phyloP scores from a whole-genome alignment of 345 rosid species.

The Triadica sebifera region DNA sequence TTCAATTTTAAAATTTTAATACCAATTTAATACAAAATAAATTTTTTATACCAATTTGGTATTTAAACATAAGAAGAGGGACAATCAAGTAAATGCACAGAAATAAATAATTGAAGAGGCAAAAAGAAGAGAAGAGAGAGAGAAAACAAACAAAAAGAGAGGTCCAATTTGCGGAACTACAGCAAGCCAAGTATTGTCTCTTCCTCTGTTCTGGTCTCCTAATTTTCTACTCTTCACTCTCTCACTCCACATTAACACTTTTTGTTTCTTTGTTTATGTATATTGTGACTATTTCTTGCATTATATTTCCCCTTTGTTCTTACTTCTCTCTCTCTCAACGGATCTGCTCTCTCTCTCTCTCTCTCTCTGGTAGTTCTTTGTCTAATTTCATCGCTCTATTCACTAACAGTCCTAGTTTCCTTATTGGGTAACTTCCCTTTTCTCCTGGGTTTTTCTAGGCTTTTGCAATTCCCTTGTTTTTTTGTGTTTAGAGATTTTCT shows the following conservation, averaged over 20 bases:
- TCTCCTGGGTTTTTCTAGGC: conserved; percentile 25
- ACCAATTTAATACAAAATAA: too few species aligned
- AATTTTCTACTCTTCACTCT: conserved; percentile 5
- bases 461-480: conserved; percentile 21
- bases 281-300: too few species aligned
- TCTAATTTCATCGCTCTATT: background rate
- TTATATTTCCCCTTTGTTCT: background rate
- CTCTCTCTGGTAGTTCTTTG: background rate
- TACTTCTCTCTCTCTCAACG: conserved; percentile 18
- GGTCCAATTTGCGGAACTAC: conserved; percentile 36
- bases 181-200: conserved; percentile 46
- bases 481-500: background rate
- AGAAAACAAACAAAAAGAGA: background rate
- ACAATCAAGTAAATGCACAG: conserved; percentile 15
- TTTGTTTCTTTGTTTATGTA: background rate
- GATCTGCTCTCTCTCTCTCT: conserved; percentile 15
- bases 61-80: too few species aligned
- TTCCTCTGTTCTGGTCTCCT: conserved; percentile 35
- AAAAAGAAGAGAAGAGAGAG: too few species aligned
- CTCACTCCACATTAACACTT: conserved; percentile 3
- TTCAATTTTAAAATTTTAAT: too few species aligned
- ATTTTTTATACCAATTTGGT: too few species aligned
- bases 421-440: conserved; percentile 29
- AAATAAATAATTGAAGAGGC: conserved; percentile 26
- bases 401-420: background rate